Evolutionary conservation across 352 stramenopile genomes (phyloP).

Genomic region (Phytophthora brassicae): DNA sequence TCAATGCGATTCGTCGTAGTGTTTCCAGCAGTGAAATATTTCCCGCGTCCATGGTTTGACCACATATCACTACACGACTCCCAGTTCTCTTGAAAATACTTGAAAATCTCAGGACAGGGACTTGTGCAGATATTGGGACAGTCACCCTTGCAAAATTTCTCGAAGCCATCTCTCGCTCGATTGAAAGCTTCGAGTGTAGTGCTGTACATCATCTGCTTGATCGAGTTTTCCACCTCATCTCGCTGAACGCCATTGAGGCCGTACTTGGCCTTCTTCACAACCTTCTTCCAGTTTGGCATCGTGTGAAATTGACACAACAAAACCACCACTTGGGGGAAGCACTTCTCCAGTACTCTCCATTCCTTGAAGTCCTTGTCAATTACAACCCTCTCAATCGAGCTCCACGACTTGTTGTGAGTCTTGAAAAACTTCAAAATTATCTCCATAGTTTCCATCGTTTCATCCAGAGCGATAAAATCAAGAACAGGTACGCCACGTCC

Average conservation of each 20-base stretch:
- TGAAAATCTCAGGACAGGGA: neutral
- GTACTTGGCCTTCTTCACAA: neutral
- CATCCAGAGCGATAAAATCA: slow-evolving; percentile 6
- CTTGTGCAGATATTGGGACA: neutral
- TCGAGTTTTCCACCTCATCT: neutral
- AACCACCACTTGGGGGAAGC: slow-evolving; percentile 1
- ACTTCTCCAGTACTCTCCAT: slow-evolving; percentile 4
- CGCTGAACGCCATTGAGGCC: neutral
- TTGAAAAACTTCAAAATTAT: slow-evolving; percentile 10
- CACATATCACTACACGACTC: neutral
- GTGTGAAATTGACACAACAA: neutral
- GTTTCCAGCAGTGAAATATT: neutral
- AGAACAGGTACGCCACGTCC: slow-evolving; percentile 9
- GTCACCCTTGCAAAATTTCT: neutral
- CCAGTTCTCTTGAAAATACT: neutral
- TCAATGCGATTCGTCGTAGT: neutral
- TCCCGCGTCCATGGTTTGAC: neutral
- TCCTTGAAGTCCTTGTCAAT: slow-evolving; percentile 23
- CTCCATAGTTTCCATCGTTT: slow-evolving; percentile 7
- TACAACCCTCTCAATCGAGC: neutral
- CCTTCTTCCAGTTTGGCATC: neutral
- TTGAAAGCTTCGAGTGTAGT: neutral
- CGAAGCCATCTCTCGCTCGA: neutral
- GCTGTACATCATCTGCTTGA: neutral
- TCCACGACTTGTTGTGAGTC: slow-evolving; percentile 1